Evolutionary conservation across 352 stramenopile genomes (phyloP).

Genomic region (Pythium aphanidermatum): DNA sequence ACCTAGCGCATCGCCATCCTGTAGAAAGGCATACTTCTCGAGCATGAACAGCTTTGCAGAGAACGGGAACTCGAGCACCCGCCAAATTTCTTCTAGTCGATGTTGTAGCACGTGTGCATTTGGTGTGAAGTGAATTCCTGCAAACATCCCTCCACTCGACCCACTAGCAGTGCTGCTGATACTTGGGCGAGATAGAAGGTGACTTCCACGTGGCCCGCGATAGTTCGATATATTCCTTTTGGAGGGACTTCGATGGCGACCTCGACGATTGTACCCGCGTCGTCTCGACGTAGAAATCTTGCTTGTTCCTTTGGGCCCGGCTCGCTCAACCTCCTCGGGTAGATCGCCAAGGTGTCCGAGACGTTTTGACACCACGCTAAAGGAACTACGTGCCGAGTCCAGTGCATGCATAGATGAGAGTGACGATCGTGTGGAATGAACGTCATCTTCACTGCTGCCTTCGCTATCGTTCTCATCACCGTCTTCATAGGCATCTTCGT

Average conservation of each 20-base stretch:
- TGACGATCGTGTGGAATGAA: conserved; percentile 9
- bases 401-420: conserved; percentile 7
- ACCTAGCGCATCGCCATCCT: conserved; percentile 38
- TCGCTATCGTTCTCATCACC: conserved; percentile 13
- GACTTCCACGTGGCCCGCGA: conserved; percentile 11
- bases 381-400: conserved; percentile 11
- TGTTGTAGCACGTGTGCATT: conserved; percentile 43
- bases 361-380: conserved; percentile 8
- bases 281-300: neutral
- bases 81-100: conserved; percentile 54
- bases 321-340: neutral
- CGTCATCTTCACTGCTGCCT: conserved; percentile 15
- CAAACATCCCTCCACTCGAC: conserved; percentile 8
- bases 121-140: conserved; percentile 18
- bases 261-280: neutral
- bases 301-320: neutral
- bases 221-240: neutral
- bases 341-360: neutral
- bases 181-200: conserved; percentile 4
- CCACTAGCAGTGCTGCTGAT: conserved; percentile 18
- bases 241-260: neutral
- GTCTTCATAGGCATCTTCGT: conserved; percentile 4
- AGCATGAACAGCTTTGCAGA: conserved; percentile 56
- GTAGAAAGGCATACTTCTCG: conserved; percentile 47
- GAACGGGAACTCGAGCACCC: conserved; percentile 53